Evolutionary conservation across 1,284 basidiomycete species (phyloP), one percentile per base, ranked within the genome.

Genomic region (Cutaneotrichosporon arboriforme): DNA sequence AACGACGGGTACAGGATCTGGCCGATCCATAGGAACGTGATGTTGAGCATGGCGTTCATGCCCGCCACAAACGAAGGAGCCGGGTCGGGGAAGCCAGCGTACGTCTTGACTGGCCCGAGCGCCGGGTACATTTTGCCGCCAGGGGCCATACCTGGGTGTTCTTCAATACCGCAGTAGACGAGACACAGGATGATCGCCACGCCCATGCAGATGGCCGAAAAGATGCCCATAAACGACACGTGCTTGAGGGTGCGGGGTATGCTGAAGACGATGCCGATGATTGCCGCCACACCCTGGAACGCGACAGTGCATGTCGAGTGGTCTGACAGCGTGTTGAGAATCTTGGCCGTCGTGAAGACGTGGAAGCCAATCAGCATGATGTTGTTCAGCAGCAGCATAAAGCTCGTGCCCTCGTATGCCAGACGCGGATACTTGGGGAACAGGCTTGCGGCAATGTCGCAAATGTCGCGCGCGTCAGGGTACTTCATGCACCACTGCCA

Each of bases 1-100:
- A 77, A 78, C 0, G 74, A 76, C 0, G 77, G 77, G 61, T 77
- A 77, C 44, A 79, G 67, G 37, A 71, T 68, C 61, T 87, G 84
- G 0, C 83, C 84, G 42, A 85, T 79, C 65, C 81, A 82, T 2
- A 83, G 82, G 68, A 83, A 84, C 14, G 77, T 78, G 53, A 69
- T 69, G 64, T 80, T 79, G 21, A 80, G 61, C 7, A 77, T 55
- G 3, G 75, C 75, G 46, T 70, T 73, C 41, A 77, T 57, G 54
- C 82, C 83, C 42, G 77, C 69, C 7, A 85, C 79, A 60, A 82
- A 86, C 1, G 78, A 3, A 81, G 84, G 13, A 80, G 80, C 31
- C 66, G 46, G 7, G 60, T 60, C 22, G 56, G 59, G 74, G 48
- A 61, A 62, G 53, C 68, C 70, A 60, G 48, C 59, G 48, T 51